Percentiles rank a stretch among this genome's conserved stretches.
These are phyloP conservation scores for Phanerodontia chrysosporium DNA, from an alignment of 768 basidiomycete species.

Conservation along the genomic window DNA sequence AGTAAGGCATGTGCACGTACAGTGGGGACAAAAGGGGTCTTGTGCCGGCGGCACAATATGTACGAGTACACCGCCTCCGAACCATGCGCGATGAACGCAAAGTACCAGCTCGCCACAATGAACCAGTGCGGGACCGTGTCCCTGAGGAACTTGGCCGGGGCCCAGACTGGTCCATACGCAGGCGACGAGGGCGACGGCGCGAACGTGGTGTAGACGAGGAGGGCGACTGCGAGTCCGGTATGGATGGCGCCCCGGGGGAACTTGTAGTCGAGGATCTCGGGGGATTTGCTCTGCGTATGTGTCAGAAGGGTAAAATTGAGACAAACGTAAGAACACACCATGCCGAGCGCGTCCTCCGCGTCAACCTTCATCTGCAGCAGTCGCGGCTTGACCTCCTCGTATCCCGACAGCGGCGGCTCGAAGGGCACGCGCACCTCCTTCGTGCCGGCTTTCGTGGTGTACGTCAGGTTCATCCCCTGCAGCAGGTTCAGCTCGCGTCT, in stretches of 20 bases:
- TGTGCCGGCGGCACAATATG: conserved; percentile 46
- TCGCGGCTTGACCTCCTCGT: conserved; percentile 81
- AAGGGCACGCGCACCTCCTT: conserved; percentile 50
- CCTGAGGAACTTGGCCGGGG: conserved; percentile 16
- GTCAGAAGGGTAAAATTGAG: neutral
- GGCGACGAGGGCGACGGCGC: conserved; percentile 24
- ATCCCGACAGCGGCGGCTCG: conserved; percentile 67
- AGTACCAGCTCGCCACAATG: conserved; percentile 31
- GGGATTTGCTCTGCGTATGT: conserved; percentile 51
- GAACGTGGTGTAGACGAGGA: conserved; percentile 31
- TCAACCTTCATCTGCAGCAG: conserved; percentile 76
- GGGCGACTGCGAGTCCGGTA: conserved; percentile 23
- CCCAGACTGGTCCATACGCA: conserved; percentile 18
- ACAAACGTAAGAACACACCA: conserved; percentile 44
- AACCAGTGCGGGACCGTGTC: conserved; percentile 14
- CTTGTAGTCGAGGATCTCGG: conserved; percentile 55
- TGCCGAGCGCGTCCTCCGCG: conserved; percentile 76
- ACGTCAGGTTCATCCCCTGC: conserved; percentile 69
- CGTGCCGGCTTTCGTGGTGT: conserved; percentile 46
- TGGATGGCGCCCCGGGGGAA: conserved; percentile 32
- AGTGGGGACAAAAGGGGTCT: conserved; percentile 38
- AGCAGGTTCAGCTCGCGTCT: neutral
- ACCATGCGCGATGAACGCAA: conserved; percentile 34
- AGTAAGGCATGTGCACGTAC: too few species aligned
- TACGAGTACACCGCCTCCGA: conserved; percentile 47